Percentiles rank a stretch among this genome's conserved stretches.
Evolutionary conservation across 345 rosid species (phyloP).

Genomic region (Syzygium grande): DNA sequence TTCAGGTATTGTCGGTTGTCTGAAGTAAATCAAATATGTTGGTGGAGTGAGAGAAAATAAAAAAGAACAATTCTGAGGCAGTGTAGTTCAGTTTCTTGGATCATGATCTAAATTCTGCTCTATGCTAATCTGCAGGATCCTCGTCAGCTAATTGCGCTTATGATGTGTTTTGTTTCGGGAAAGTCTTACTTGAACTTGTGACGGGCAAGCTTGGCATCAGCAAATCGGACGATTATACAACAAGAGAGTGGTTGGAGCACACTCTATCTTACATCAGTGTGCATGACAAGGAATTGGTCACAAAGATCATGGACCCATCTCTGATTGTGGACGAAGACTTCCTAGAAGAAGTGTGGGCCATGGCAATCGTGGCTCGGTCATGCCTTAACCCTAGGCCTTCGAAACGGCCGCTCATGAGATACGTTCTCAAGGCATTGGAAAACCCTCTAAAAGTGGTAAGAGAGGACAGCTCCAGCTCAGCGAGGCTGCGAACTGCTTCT

Average conservation of each 20-base stretch:
- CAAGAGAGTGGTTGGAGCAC: conserved; percentile 51
- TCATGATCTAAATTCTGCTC: conserved; percentile 1
- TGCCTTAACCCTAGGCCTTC: conserved; percentile 85
- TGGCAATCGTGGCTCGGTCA: conserved; percentile 87
- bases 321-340: conserved; percentile 84
- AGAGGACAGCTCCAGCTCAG: conserved; percentile 52
- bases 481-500: conserved; percentile 58
- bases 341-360: conserved; percentile 96
- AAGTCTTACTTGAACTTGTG: conserved; percentile 71
- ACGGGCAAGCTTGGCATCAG: conserved; percentile 88
- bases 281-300: conserved; percentile 62
- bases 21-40: background rate
- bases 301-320: conserved; percentile 73
- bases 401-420: conserved; percentile 74
- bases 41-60: background rate
- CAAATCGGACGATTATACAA: conserved; percentile 44
- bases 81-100: background rate
- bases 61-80: background rate
- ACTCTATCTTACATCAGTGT: conserved; percentile 49
- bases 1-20: background rate
- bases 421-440: conserved; percentile 81
- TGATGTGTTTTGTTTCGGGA: conserved; percentile 93
- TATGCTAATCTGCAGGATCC: conserved; percentile 30
- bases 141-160: conserved; percentile 45
- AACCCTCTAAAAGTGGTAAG: conserved; percentile 89